Conservation (phyloP, 2,329 filamentous ascomycete genomes). For the Colletotrichum kahawae region DNA sequence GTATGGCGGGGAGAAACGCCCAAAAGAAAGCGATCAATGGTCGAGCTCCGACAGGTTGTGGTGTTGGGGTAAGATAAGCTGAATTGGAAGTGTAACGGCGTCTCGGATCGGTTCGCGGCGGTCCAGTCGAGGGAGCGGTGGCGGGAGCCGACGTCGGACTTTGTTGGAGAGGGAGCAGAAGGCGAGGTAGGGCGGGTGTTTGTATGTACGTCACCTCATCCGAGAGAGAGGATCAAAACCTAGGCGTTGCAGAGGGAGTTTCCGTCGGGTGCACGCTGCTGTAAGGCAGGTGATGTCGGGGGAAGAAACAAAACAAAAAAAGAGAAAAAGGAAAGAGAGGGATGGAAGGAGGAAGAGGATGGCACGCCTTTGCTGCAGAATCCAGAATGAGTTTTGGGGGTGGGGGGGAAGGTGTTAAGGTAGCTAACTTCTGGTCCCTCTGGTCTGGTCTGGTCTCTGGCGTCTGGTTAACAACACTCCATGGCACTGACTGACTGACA, state of each 20-base stretch:
- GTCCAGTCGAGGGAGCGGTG: background rate
- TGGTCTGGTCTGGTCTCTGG: conserved; percentile 5
- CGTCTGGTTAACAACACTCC: background rate
- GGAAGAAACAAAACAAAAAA: background rate
- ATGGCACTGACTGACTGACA: background rate
- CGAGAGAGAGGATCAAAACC: background rate
- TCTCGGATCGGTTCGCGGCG: conserved; percentile 12
- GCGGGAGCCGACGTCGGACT: conserved; percentile 6
- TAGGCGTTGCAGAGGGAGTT: background rate
- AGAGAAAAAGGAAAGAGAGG: background rate
- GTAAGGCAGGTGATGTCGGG: background rate
- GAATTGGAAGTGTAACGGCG: background rate
- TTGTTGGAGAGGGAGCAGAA: background rate
- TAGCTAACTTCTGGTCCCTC: background rate
- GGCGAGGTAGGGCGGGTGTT: background rate
- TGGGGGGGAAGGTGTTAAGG: background rate
- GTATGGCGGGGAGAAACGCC: conserved; percentile 8
- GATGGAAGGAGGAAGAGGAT: background rate
- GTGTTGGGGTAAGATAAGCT: conserved; percentile 8
- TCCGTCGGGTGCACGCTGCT: background rate
- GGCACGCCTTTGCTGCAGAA: conserved; percentile 6
- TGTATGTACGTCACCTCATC: background rate
- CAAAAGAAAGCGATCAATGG: conserved; percentile 14
- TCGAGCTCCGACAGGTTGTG: background rate
- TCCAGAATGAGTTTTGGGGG: background rate